Evolutionary conservation across 2,329 filamentous ascomycete genomes (phyloP).

Genomic region (Escovopsis sp.): DNA sequence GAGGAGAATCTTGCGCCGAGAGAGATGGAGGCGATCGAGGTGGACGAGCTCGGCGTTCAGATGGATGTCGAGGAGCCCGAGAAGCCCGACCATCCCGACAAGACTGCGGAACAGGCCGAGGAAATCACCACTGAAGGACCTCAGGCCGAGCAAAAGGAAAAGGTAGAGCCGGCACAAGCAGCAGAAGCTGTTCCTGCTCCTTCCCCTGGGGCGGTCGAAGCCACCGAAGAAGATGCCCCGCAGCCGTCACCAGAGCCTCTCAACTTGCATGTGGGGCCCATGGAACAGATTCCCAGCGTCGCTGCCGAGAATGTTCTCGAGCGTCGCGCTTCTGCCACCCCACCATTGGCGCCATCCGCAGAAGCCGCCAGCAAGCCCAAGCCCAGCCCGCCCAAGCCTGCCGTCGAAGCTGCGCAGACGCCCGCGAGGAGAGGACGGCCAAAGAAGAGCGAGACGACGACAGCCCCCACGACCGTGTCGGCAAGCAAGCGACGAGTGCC

Average conservation of each 20-base stretch:
- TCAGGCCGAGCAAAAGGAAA: too few species aligned
- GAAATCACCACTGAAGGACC: background rate
- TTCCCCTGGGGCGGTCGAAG: too few species aligned
- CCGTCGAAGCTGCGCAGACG: background rate
- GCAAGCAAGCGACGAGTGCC: background rate
- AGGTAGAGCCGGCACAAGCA: too few species aligned
- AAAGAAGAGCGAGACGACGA: background rate
- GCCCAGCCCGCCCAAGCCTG: background rate
- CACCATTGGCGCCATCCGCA: background rate
- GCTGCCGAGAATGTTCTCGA: background rate
- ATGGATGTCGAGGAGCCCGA: background rate
- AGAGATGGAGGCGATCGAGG: background rate
- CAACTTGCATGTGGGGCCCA: too few species aligned
- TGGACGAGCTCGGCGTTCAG: background rate
- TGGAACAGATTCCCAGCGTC: too few species aligned
- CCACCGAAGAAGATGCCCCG: too few species aligned
- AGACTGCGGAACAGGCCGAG: too few species aligned
- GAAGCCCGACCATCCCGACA: background rate
- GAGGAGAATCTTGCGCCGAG: background rate
- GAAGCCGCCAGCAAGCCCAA: background rate
- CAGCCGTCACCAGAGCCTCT: too few species aligned
- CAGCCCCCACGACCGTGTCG: background rate
- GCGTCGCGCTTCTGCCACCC: background rate
- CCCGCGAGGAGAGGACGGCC: background rate
- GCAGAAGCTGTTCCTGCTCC: too few species aligned